Percentiles rank a stretch among this genome's conserved stretches.
Conservation (phyloP, 208 protist genomes). For the Crithidia acanthocephali region DNA sequence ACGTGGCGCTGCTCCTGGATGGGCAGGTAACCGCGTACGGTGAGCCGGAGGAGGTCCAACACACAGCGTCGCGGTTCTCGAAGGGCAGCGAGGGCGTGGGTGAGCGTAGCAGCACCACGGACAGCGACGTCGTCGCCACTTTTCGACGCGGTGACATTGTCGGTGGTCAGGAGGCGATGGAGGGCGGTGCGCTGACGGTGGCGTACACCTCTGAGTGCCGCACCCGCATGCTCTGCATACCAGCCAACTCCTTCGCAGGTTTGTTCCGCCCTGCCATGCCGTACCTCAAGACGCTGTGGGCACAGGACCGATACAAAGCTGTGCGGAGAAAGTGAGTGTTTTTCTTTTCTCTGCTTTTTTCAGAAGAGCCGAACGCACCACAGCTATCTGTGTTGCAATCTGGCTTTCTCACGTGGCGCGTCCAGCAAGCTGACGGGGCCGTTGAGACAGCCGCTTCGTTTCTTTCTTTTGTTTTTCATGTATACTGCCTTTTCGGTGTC, state of each 20-base stretch:
- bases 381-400: not conserved
- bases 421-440: no score
- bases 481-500: no score
- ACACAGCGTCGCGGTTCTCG: no score
- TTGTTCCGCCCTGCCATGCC: slow-evolving; percentile 16
- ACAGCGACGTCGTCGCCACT: slow-evolving; percentile 1
- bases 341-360: not conserved
- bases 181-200: not conserved
- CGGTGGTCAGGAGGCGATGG: slow-evolving; percentile 18
- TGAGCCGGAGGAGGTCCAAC: not conserved
- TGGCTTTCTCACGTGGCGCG: not conserved
- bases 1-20: slow-evolving; percentile 16
- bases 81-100: not conserved
- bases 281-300: slow-evolving; percentile 17
- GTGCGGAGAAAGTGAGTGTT: not conserved
- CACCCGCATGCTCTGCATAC: slow-evolving; percentile 14
- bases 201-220: slow-evolving; percentile 24
- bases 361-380: not conserved
- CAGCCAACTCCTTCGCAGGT: slow-evolving; percentile 14
- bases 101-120: not conserved
- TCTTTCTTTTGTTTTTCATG: no score
- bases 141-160: slow-evolving; percentile 21
- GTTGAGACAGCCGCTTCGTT: no score
- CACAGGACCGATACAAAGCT: slow-evolving; percentile 13
- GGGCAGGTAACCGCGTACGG: slow-evolving; percentile 18